These are phyloP conservation scores for Trichosporon sp. DNA, from an alignment of 1,284 basidiomycete species.

Conservation along the genomic window DNA sequence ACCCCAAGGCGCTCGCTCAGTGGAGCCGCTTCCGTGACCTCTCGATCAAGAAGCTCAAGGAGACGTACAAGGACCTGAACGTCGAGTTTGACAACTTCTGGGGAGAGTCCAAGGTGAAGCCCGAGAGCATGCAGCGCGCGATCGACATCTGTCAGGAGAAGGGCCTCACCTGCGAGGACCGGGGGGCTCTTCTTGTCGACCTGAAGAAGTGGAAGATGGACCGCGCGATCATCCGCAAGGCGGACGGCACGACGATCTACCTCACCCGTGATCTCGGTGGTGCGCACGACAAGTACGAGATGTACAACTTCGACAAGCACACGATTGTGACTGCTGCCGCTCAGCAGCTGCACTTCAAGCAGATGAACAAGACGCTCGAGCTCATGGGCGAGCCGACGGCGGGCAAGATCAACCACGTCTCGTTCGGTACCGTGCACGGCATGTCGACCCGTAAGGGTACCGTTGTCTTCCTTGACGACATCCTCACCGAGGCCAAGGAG, in stretches of 20 bases:
- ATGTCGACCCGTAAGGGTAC: constrained; percentile 98
- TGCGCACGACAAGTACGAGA: constrained; percentile 87
- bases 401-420: constrained; percentile 78
- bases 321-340: constrained; percentile 94
- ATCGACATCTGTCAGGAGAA: constrained; percentile 60
- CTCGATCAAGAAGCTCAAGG: constrained; percentile 86
- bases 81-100: constrained; percentile 92
- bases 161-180: constrained; percentile 64
- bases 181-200: constrained; percentile 76
- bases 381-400: constrained; percentile 91
- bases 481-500: constrained; percentile 84
- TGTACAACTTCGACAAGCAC: constrained; percentile 97
- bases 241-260: constrained; percentile 96
- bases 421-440: constrained; percentile 88
- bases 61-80: constrained; percentile 88
- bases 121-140: constrained; percentile 74
- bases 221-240: constrained; percentile 86
- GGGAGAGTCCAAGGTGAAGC: constrained; percentile 86
- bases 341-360: constrained; percentile 88
- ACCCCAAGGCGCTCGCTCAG: constrained; percentile 76
- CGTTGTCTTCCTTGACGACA: constrained; percentile 93
- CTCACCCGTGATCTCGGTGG: constrained; percentile 97
- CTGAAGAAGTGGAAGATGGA: constrained; percentile 86
- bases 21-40: constrained; percentile 94
- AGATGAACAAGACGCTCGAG: constrained; percentile 93